Percentiles rank a stretch among this genome's conserved stretches.
Conservation (phyloP, 2,329 filamentous ascomycete species). For the Trichothecium roseum region DNA sequence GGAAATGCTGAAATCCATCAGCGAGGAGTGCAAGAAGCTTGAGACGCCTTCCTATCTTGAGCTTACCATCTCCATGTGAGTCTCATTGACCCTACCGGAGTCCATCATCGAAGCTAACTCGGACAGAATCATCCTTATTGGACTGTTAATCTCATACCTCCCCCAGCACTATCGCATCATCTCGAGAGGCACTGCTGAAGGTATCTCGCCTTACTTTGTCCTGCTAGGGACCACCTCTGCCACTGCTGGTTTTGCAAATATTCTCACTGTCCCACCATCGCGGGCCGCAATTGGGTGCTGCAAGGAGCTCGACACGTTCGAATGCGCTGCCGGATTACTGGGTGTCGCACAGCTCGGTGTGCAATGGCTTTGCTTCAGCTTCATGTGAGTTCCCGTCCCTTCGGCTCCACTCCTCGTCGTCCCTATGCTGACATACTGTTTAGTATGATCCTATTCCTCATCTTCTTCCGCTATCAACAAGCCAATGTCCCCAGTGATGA, state of each 20-base stretch:
- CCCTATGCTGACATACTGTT: background rate
- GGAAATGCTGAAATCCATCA: no score
- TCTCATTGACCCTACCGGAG: background rate
- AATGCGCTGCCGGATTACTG: slow-evolving; percentile 76
- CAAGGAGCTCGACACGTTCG: slow-evolving; percentile 65
- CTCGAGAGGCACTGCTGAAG: slow-evolving; percentile 73
- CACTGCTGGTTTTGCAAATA: slow-evolving; percentile 84
- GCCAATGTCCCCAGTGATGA: slow-evolving; percentile 39
- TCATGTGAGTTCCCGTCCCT: slow-evolving; percentile 56
- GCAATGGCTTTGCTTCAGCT: slow-evolving; percentile 84
- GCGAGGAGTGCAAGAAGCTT: slow-evolving; percentile 34
- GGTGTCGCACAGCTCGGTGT: slow-evolving; percentile 85
- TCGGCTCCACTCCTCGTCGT: background rate
- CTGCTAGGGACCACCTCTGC: slow-evolving; percentile 87
- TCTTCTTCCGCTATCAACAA: slow-evolving; percentile 72
- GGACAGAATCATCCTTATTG: slow-evolving; percentile 62
- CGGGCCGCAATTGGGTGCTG: slow-evolving; percentile 80
- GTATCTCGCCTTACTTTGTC: slow-evolving; percentile 91
- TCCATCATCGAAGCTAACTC: slow-evolving; percentile 9
- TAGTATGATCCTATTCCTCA: slow-evolving; percentile 84
- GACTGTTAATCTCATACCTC: slow-evolving; percentile 85
- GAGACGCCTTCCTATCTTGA: slow-evolving; percentile 43
- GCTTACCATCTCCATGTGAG: slow-evolving; percentile 46
- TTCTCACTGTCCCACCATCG: slow-evolving; percentile 76
- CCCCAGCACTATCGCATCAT: slow-evolving; percentile 94